Conservation (phyloP, 2,329 filamentous ascomycete species). For the Colletotrichum navitas region DNA sequence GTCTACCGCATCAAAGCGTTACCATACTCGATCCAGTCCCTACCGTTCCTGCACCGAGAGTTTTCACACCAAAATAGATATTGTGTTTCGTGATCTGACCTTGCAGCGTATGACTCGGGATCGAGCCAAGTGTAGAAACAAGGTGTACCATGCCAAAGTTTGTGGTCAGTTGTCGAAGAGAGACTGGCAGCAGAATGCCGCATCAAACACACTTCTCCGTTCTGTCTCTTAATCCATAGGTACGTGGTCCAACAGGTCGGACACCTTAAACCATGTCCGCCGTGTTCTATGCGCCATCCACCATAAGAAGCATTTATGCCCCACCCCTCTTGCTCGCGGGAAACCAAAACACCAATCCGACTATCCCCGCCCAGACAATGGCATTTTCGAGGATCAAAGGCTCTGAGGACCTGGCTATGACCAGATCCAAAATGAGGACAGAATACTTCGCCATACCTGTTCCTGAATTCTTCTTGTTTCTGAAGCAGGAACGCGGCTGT, state of each 20-base stretch:
- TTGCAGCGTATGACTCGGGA: background rate
- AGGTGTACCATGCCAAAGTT: background rate
- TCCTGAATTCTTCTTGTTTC: background rate
- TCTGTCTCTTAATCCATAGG: rapidly evolving
- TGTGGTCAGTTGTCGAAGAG: background rate
- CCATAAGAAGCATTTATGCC: background rate
- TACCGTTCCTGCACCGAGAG: background rate
- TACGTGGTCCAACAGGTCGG: rapidly evolving
- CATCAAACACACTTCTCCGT: background rate
- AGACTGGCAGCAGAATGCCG: rapidly evolving
- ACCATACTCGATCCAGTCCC: background rate
- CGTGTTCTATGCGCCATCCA: background rate
- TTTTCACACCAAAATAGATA: background rate
- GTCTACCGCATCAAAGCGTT: background rate
- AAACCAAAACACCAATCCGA: background rate
- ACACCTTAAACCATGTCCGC: background rate
- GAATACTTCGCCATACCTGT: background rate
- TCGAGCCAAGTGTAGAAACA: rapidly evolving
- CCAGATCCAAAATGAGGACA: background rate
- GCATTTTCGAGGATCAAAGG: background rate
- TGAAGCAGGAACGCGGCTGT: background rate
- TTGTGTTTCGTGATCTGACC: background rate
- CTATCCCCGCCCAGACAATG: background rate
- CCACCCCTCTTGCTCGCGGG: background rate
- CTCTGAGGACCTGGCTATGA: background rate